Evolutionary conservation across 2,329 filamentous ascomycete species (phyloP).

Genomic region (Coniochaeta sp.): DNA sequence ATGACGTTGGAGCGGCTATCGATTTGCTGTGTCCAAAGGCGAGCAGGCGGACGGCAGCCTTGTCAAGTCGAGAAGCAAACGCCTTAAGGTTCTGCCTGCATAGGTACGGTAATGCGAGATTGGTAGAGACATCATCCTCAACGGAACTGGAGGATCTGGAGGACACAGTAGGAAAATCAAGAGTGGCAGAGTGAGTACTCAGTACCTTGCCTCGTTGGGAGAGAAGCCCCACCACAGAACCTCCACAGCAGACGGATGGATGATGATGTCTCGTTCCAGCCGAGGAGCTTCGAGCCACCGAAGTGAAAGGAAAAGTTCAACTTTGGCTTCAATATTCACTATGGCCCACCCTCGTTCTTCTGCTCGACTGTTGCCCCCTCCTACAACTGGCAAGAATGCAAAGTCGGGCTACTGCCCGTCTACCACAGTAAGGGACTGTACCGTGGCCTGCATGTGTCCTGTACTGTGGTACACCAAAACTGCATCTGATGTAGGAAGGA

Average conservation of each 20-base stretch:
- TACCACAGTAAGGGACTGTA: too few relatives aligned
- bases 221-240: neutral
- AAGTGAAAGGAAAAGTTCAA: too few relatives aligned
- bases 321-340: too few relatives aligned
- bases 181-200: too few relatives aligned
- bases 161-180: too few relatives aligned
- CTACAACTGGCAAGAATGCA: neutral
- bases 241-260: neutral
- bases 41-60: neutral
- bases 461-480: too few relatives aligned
- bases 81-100: neutral
- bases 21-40: neutral
- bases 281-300: too few relatives aligned
- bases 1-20: neutral
- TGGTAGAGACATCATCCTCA: neutral
- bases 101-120: neutral
- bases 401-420: neutral
- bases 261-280: neutral
- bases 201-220: too few relatives aligned
- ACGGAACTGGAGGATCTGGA: neutral
- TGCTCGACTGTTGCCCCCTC: neutral
- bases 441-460: too few relatives aligned
- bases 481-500: neutral
- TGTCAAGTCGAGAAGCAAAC: neutral
- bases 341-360: neutral